These are phyloP conservation scores for Amanita phalloides DNA, from an alignment of 768 basidiomycete species.

Conservation along the genomic window DNA sequence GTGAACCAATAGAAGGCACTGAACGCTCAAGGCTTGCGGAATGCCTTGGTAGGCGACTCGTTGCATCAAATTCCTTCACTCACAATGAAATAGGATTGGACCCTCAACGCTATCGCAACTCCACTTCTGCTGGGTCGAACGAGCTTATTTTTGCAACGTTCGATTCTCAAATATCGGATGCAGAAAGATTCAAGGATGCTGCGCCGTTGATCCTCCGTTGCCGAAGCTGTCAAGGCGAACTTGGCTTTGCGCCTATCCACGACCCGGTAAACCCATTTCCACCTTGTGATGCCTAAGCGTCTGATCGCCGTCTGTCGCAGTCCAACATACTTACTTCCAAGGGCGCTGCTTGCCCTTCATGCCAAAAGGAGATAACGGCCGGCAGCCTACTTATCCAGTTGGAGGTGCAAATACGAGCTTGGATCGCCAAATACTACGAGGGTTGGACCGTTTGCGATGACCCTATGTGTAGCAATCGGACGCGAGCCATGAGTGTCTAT, in stretches of 20 bases:
- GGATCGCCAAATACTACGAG: constrained; percentile 78
- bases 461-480: constrained; percentile 67
- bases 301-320: constrained; percentile 24
- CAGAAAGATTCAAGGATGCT: constrained; percentile 75
- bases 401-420: constrained; percentile 73
- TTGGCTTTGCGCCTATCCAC: constrained; percentile 47
- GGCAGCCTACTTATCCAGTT: constrained; percentile 76
- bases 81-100: constrained; percentile 35
- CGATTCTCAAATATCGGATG: constrained; percentile 83
- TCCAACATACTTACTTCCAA: constrained; percentile 50
- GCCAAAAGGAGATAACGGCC: constrained; percentile 36
- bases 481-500: constrained; percentile 92
- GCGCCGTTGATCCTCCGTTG: constrained; percentile 69
- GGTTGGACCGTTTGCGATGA: constrained; percentile 87
- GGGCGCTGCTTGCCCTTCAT: constrained; percentile 66
- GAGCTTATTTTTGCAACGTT: constrained; percentile 69
- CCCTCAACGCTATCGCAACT: constrained; percentile 42
- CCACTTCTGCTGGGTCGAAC: constrained; percentile 29
- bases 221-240: constrained; percentile 53
- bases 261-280: constrained; percentile 35
- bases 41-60: constrained; percentile 59
- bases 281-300: background rate
- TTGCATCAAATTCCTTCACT: constrained; percentile 1
- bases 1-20: constrained; percentile 94
- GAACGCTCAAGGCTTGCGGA: constrained; percentile 88